Base-by-base conservation (phyloP, 768 basidiomycete species). In the Kwoniella sp. region DNA sequence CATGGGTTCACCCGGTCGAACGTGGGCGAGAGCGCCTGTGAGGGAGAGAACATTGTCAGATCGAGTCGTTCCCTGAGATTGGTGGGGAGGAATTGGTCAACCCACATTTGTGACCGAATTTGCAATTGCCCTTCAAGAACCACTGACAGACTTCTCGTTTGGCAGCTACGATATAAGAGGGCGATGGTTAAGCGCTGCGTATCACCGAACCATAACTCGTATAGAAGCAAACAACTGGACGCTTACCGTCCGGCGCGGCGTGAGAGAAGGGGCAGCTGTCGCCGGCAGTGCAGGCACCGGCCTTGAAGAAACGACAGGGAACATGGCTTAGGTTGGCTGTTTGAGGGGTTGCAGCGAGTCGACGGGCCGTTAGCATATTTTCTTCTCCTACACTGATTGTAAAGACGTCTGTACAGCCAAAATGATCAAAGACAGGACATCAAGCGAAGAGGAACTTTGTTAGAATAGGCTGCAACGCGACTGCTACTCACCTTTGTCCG, bases 221-320 rank as follows among this genome's bases (percentile, higher is more conserved):
- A 11, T 9, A 20, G 41, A 45, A 11, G 15, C 15, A 20, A 3
- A 59, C 26, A 23, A 25, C 30, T 3, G 20, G n/a, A 34, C 13
- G 76, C 69, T 68, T 89, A 29, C 91, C 88, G 71, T 92, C 90
- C 63, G 85, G 82, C 5, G 84, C 73, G 63, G 80, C 77, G 81
- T 98, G 95, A 29, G 93, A 93, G 85, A 98, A 98, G n/a, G 92
- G 92, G 80, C 95, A 98, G 1, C 90, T 89, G 2, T 91, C 83
- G 34, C 94, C 94, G 11, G 94, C 94, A 3, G 93, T 95, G 82
- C 94, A 98, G 13, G 88, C 89, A 34, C 93, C 92, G 17, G 67
- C 90, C 77, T 90, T 91, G 87, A 88, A 96, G 86, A 97, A 97
- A 83, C 95, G 91, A 84, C 95, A 98, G 1, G 94, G 94, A 15